Evolutionary conservation across 805 yeast genomes (phyloP).

Genomic region (Spathaspora arborariae): DNA sequence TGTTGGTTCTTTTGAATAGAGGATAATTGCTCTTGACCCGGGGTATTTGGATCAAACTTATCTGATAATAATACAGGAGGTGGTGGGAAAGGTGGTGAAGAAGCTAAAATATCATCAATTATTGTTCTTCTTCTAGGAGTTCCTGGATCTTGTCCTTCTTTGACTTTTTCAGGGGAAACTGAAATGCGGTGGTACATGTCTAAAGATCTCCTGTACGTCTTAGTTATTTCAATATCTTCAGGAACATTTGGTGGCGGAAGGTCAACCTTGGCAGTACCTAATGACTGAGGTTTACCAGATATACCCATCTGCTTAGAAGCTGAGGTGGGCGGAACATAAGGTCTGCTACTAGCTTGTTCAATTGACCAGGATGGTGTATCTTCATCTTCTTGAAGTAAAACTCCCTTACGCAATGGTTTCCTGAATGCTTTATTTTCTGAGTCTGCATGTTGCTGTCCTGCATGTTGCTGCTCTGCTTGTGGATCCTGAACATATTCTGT

Average conservation of each 20-base stretch:
- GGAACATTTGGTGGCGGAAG: constrained; percentile 18
- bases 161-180: constrained; percentile 28
- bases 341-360: constrained; percentile 12
- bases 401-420: constrained; percentile 7
- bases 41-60: constrained; percentile 8
- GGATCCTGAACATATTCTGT: constrained; percentile 10
- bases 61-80: constrained; percentile 40
- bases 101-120: constrained; percentile 32
- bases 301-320: constrained; percentile 11
- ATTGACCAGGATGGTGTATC: constrained; percentile 37
- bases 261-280: constrained; percentile 12
- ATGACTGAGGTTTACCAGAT: constrained; percentile 6
- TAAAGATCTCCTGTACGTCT: constrained; percentile 27
- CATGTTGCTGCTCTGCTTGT: background rate
- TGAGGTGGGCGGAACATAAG: constrained; percentile 26
- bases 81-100: constrained; percentile 43
- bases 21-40: background rate
- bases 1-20: background rate
- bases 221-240: constrained; percentile 13
- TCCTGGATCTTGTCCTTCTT: constrained; percentile 13
- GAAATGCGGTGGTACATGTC: constrained; percentile 28
- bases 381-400: constrained; percentile 18
- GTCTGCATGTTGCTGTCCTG: background rate
- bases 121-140: constrained; percentile 26
- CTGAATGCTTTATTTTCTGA: constrained; percentile 14